Evolutionary conservation across 2,329 filamentous ascomycete species (phyloP).

Genomic region (Venturia asperata): DNA sequence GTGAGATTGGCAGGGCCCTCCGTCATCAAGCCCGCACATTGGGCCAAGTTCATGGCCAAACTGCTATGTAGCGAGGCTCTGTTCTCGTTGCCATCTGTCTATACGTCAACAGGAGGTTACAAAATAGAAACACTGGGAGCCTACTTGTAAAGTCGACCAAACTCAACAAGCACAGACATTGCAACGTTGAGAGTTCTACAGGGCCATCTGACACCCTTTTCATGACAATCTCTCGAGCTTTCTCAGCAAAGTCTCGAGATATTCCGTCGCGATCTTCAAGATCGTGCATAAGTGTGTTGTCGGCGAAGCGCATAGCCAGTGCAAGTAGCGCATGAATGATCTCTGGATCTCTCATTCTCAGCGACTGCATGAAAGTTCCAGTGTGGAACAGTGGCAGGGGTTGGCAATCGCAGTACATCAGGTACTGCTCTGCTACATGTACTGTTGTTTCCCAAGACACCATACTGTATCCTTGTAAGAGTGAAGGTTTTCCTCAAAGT

Average conservation of each 20-base stretch:
- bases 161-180: constrained; percentile 37
- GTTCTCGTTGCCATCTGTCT: constrained; percentile 40
- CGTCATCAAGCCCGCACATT: constrained; percentile 39
- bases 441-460: constrained; percentile 2
- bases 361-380: constrained; percentile 35
- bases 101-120: neutral
- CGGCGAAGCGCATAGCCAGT: constrained; percentile 39
- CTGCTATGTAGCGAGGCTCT: constrained; percentile 40
- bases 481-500: neutral
- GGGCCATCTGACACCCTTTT: constrained; percentile 34
- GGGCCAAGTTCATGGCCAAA: constrained; percentile 40
- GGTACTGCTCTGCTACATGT: constrained; percentile 37
- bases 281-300: constrained; percentile 24
- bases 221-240: constrained; percentile 34
- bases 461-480: neutral
- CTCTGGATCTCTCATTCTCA: constrained; percentile 34
- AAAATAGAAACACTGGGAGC: constrained; percentile 11
- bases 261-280: constrained; percentile 21
- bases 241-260: constrained; percentile 24
- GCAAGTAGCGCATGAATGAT: constrained; percentile 34
- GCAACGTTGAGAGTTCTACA: constrained; percentile 39
- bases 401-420: constrained; percentile 45
- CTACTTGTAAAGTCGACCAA: constrained; percentile 38
- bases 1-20: constrained; percentile 26
- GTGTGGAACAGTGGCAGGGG: constrained; percentile 43